Conservation (phyloP, 2,329 filamentous ascomycete species). For the Rasamsonia emersonii region DNA sequence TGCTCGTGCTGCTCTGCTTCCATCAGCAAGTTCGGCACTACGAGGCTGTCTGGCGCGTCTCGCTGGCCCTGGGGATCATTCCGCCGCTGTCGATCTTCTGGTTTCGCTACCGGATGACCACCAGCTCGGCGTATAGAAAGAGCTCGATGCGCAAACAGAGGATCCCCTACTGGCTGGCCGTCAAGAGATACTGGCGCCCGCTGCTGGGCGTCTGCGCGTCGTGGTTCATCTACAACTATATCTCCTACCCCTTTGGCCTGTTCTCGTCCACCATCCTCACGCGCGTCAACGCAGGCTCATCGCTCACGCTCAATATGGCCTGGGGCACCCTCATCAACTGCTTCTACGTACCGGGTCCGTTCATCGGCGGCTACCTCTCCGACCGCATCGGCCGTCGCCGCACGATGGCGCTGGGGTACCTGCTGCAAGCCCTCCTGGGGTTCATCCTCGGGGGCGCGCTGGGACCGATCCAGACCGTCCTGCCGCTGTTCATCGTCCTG, state of each 20-base stretch:
- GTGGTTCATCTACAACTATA: slow-evolving; percentile 50
- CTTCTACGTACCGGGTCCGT: slow-evolving; percentile 43
- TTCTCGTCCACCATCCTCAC: slow-evolving; percentile 47
- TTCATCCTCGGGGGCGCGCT: slow-evolving; percentile 44
- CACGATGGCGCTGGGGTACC: slow-evolving; percentile 45
- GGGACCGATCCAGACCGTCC: slow-evolving; percentile 36
- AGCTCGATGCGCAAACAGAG: slow-evolving; percentile 39
- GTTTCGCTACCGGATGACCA: slow-evolving; percentile 46
- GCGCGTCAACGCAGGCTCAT: slow-evolving; percentile 34
- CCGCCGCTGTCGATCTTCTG: slow-evolving; percentile 45
- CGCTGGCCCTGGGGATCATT: slow-evolving; percentile 43
- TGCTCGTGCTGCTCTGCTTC: slow-evolving; percentile 45
- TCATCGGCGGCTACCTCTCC: slow-evolving; percentile 40
- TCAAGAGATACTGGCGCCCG: slow-evolving; percentile 44
- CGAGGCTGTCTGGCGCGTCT: slow-evolving; percentile 43
- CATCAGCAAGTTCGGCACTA: slow-evolving; percentile 33
- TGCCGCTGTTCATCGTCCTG: slow-evolving; percentile 44
- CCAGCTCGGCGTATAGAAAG: slow-evolving; percentile 42
- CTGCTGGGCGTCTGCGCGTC: slow-evolving; percentile 40
- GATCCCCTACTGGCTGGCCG: slow-evolving; percentile 39
- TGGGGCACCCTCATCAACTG: slow-evolving; percentile 44
- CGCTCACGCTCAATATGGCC: slow-evolving; percentile 33
- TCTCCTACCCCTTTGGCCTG: slow-evolving; percentile 48
- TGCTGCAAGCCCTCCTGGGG: slow-evolving; percentile 36
- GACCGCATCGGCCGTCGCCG: slow-evolving; percentile 43